A percentile compares a stretch with the other conserved stretches of the same genome.
Conservation (phyloP, 1,284 basidiomycete species). For the Trichosporon coremiiforme region DNA sequence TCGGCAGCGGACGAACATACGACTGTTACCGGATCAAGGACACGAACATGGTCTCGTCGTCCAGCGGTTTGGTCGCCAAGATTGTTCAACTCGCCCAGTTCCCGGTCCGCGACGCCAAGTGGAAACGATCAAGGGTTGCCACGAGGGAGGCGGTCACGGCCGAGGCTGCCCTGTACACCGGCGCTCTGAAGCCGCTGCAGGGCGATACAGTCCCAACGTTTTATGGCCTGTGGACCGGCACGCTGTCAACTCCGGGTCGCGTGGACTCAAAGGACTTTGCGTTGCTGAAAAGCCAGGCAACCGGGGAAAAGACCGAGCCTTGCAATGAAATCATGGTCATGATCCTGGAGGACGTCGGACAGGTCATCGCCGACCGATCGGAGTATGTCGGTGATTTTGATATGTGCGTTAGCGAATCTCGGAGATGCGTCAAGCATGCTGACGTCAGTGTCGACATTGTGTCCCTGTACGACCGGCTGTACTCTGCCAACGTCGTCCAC, state of each 20-base stretch:
- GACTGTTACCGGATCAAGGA: not conserved
- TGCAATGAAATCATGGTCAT: constrained; percentile 14
- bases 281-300: not conserved
- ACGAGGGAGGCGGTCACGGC: not conserved
- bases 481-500: constrained; percentile 22
- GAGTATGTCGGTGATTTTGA: constrained; percentile 6
- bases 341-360: constrained; percentile 22
- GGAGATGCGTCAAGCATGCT: constrained; percentile 3
- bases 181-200: constrained; percentile 12
- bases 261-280: constrained; percentile 7
- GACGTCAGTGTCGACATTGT: constrained; percentile 20
- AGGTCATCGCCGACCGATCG: constrained; percentile 3
- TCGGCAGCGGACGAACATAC: constrained; percentile 16
- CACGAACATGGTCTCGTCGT: not conserved
- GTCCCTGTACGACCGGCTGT: constrained; percentile 15
- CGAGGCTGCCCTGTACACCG: constrained; percentile 23
- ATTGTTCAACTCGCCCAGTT: constrained; percentile 5
- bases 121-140: not conserved
- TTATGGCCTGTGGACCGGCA: constrained; percentile 20
- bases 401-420: not conserved
- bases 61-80: constrained; percentile 6
- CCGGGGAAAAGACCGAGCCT: not conserved
- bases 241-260: not conserved
- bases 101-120: constrained; percentile 17
- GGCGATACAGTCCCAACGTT: constrained; percentile 19